Base-by-base conservation (phyloP, 1,139 yeast genomes). In the Scheffersomyces stambukii region DNA sequence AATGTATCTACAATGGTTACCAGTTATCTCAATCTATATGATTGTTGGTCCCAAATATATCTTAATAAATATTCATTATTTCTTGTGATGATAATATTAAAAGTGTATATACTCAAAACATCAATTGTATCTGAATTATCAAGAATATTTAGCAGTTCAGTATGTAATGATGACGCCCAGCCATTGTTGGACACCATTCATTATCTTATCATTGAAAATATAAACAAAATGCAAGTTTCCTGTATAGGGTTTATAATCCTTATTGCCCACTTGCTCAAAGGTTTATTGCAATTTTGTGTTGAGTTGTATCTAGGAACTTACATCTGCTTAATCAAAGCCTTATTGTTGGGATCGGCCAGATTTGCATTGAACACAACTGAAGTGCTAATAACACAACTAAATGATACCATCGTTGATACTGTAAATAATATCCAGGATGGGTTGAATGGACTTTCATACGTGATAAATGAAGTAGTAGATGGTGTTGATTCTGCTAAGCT, bases 251-350 rank as follows among this genome's bases (percentile, higher is more conserved):
- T 30, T 8, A 22, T 36, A 4, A 25, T 38, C 9, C 24, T 38
- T 9, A 28, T 33, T n/a, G 25, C 33, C 13, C 32, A 30, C 19
- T 79, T 79, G 0, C 59, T 80, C 9, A 80, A 83, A 42, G 66
- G 70, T 25, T 41, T 88, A 20, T 51, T 84, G 0, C 46, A 75
- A 8, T 88, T 91, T 47, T 63, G 77, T 14, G 56, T 91, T 11
- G 88, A 85, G 23, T 46, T 89, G 38, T 71, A 82, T 29, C 56
- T 88, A 6, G 97, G 96, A 0, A 89, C 97, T 0, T 84, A 83
- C 53, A 78, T 84, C 0, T 91, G 98, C 55, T 60, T 91, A 14
- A 53, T 86, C 6, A 76, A 83, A 0, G 80, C 93, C 5, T 73
- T 89, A 0, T 61, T 88, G 6, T 77, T 75, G 41, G 85, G 91